These are phyloP conservation scores for Colletotrichum somersetense DNA, from an alignment of 2,329 filamentous ascomycete species.

Conservation along the genomic window DNA sequence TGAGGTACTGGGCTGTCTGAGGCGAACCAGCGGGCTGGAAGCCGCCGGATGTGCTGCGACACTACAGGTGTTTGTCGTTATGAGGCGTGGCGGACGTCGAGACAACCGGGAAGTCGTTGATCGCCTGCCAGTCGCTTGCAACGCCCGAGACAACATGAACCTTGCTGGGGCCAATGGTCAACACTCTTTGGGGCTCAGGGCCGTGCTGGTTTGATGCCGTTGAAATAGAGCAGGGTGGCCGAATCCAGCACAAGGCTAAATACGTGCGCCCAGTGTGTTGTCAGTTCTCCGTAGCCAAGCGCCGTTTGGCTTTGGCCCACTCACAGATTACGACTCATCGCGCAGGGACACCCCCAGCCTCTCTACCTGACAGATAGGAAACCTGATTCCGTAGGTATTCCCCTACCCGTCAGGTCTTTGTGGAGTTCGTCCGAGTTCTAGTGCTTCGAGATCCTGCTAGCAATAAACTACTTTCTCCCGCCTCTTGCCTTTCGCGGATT, in stretches of 20 bases:
- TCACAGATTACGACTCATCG: background rate
- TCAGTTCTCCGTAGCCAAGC: no score
- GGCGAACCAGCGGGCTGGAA: no score
- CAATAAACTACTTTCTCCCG: background rate
- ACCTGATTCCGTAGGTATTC: no score
- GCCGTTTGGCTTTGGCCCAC: background rate
- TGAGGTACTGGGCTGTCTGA: background rate
- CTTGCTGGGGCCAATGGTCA: background rate
- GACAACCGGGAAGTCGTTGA: background rate
- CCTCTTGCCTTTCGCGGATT: background rate
- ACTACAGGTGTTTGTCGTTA: no score
- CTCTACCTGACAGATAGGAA: background rate
- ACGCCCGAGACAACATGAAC: background rate
- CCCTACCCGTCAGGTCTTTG: background rate
- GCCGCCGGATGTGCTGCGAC: no score
- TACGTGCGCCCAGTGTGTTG: no score
- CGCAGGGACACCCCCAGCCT: background rate
- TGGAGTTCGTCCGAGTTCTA: background rate
- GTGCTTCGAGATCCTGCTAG: background rate
- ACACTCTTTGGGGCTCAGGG: no score
- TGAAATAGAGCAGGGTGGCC: no score
- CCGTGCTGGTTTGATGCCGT: no score
- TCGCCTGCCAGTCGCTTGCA: no score
- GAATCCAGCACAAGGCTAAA: no score
- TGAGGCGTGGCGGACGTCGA: background rate